A percentile compares a stretch with the other conserved stretches of the same genome.
Conservation (phyloP, 352 stramenopile genomes). For the Thalassiosira hispida region DNA sequence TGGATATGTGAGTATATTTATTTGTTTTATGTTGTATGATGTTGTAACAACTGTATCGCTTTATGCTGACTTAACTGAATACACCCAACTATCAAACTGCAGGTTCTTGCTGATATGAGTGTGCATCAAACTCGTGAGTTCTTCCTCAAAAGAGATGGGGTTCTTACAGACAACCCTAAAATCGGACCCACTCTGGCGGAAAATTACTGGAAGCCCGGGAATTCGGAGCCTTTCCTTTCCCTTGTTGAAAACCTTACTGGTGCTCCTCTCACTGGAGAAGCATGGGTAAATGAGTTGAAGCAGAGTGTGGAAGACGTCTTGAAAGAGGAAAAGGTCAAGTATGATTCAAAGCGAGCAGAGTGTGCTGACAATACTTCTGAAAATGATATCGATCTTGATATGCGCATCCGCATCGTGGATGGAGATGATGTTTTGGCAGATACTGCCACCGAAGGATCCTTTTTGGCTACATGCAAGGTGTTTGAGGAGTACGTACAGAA, state of each 20-base stretch:
- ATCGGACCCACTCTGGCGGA: slow-evolving; percentile 64
- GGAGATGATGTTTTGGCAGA: slow-evolving; percentile 71
- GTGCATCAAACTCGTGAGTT: slow-evolving; percentile 78
- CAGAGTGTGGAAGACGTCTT: slow-evolving; percentile 64
- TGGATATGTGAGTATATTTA: slow-evolving; percentile 47
- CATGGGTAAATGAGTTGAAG: slow-evolving; percentile 66
- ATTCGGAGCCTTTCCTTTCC: slow-evolving; percentile 69
- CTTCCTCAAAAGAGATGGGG: slow-evolving; percentile 67
- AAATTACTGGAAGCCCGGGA: slow-evolving; percentile 71
- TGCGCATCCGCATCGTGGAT: slow-evolving; percentile 74
- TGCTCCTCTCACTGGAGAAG: slow-evolving; percentile 61
- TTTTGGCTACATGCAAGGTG: slow-evolving; percentile 65
- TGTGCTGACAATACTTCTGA: slow-evolving; percentile 16
- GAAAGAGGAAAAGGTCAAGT: slow-evolving; percentile 60
- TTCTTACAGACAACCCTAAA: slow-evolving; percentile 74
- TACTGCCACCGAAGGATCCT: slow-evolving; percentile 48
- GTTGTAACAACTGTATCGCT: not conserved
- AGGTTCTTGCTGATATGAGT: slow-evolving; percentile 70
- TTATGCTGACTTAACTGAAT: not conserved
- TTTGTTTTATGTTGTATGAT: slow-evolving; percentile 1
- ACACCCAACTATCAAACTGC: not conserved
- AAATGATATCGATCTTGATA: slow-evolving; percentile 65
- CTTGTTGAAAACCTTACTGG: slow-evolving; percentile 72
- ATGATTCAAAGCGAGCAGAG: slow-evolving; percentile 54
- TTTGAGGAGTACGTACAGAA: slow-evolving; percentile 74